A percentile compares a stretch with the other conserved stretches of the same genome.
Conservation (phyloP, 306 rosid genomes). For the Morella rubra region DNA sequence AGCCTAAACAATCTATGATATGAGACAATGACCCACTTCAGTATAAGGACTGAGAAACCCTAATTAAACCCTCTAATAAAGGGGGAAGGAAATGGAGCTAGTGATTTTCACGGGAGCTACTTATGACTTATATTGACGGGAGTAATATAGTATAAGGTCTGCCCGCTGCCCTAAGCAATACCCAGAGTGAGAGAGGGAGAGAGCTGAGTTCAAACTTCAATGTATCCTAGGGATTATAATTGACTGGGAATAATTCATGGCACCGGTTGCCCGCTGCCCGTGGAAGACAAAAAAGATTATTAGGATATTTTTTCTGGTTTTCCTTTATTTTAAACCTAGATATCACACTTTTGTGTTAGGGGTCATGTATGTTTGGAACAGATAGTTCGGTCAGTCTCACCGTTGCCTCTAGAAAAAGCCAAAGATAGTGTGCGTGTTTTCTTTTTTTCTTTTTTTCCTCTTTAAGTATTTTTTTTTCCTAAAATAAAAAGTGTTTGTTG, state of each 20-base stretch:
- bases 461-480: too few relatives aligned
- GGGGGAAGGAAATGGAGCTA: not conserved
- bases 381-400: slow-evolving; percentile 31
- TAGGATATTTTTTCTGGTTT: not conserved
- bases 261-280: slow-evolving; percentile 28
- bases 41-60: slow-evolving; percentile 21
- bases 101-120: not conserved
- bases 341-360: not conserved
- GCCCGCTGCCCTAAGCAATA: slow-evolving; percentile 40
- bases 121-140: slow-evolving; percentile 18
- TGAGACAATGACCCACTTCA: slow-evolving; percentile 6
- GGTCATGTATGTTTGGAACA: not conserved
- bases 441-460: too few relatives aligned
- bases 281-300: not conserved
- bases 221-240: slow-evolving; percentile 35
- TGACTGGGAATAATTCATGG: slow-evolving; percentile 21
- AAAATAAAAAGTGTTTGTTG: too few relatives aligned
- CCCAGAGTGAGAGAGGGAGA: slow-evolving; percentile 27
- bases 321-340: not conserved
- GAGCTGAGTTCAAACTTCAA: slow-evolving; percentile 28
- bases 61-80: slow-evolving; percentile 22
- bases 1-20: not conserved
- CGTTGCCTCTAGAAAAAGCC: slow-evolving; percentile 26
- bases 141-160: slow-evolving; percentile 41
- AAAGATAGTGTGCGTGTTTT: not conserved